Percentiles rank a stretch among this genome's conserved stretches.
Evolutionary conservation across 768 basidiomycete genomes (phyloP).

Genomic region (Inosperma sp.): DNA sequence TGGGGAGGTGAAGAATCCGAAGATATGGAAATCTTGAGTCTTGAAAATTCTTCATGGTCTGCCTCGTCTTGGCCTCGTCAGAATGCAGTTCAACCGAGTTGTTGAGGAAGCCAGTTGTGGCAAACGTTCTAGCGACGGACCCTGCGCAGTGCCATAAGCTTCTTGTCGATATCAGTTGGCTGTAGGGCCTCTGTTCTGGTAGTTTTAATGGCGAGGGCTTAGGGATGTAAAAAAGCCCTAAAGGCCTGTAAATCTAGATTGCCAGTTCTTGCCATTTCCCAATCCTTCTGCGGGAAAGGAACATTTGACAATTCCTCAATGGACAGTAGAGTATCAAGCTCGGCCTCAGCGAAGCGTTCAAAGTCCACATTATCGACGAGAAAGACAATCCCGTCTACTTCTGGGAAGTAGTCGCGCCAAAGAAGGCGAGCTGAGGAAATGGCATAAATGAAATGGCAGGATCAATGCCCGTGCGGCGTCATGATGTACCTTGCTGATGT

Average conservation of each 20-base stretch:
- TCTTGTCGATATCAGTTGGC: slow-evolving; percentile 50
- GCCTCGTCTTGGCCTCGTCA: slow-evolving; percentile 39
- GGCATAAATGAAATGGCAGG: neutral
- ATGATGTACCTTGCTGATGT: slow-evolving; percentile 85
- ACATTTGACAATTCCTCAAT: slow-evolving; percentile 96
- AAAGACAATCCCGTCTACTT: slow-evolving; percentile 98
- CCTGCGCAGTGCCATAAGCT: slow-evolving; percentile 63
- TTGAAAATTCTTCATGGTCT: slow-evolving; percentile 70
- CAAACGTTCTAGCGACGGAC: slow-evolving; percentile 44
- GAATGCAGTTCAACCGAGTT: slow-evolving; percentile 31
- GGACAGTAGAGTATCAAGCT: slow-evolving; percentile 91
- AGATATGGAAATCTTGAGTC: slow-evolving; percentile 65
- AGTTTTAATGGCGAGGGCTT: slow-evolving; percentile 26
- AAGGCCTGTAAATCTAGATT: no score
- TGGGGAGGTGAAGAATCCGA: slow-evolving; percentile 31
- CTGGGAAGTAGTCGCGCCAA: slow-evolving; percentile 99
- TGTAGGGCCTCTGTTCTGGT: slow-evolving; percentile 27
- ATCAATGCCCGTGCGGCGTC: neutral
- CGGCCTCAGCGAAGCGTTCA: slow-evolving; percentile 94
- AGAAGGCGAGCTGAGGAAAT: slow-evolving; percentile 74
- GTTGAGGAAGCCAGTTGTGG: slow-evolving; percentile 22
- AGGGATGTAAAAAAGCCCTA: no score
- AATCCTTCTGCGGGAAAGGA: no score
- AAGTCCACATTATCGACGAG: slow-evolving; percentile 96
- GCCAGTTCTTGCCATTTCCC: no score